Conservation (phyloP, 2,329 filamentous ascomycete genomes). For the Ophiocordyceps camponoti-leonardi region DNA sequence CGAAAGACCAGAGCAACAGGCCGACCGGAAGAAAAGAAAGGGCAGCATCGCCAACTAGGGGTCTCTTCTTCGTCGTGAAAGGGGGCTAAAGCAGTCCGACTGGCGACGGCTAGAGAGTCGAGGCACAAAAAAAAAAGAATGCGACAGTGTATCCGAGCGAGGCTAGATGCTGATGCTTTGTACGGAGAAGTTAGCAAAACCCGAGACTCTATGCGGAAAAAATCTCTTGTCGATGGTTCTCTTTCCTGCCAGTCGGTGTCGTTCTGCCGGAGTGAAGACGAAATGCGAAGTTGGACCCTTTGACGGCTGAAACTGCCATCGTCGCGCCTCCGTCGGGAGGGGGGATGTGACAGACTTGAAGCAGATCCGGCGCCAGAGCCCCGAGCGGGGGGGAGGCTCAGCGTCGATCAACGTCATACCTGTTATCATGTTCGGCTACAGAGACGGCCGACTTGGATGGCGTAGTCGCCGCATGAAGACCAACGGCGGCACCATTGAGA, state of each 20-base stretch:
- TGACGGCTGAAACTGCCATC: conserved; percentile 11
- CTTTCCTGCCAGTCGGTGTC: not conserved
- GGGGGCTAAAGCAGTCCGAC: too few relatives aligned
- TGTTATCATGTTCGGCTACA: not conserved
- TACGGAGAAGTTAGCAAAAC: not conserved
- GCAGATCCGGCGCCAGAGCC: conserved; percentile 6
- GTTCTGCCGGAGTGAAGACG: not conserved
- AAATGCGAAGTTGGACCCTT: not conserved
- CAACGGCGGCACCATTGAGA: not conserved
- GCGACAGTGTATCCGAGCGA: not conserved
- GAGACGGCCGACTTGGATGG: not conserved
- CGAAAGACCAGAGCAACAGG: not conserved
- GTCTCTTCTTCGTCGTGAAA: not conserved
- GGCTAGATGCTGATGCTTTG: not conserved
- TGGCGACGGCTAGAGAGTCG: too few relatives aligned
- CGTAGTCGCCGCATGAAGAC: not conserved
- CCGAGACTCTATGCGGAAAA: not conserved
- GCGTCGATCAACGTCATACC: not conserved
- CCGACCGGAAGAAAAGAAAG: not conserved
- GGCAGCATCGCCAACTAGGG: not conserved
- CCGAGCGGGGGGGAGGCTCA: not conserved
- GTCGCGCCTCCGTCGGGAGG: conserved; percentile 16
- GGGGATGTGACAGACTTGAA: conserved; percentile 10
- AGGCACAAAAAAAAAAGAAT: too few relatives aligned
- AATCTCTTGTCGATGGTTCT: not conserved